Conservation (phyloP, 805 yeast species). For the Hanseniaspora lachancei region DNA sequence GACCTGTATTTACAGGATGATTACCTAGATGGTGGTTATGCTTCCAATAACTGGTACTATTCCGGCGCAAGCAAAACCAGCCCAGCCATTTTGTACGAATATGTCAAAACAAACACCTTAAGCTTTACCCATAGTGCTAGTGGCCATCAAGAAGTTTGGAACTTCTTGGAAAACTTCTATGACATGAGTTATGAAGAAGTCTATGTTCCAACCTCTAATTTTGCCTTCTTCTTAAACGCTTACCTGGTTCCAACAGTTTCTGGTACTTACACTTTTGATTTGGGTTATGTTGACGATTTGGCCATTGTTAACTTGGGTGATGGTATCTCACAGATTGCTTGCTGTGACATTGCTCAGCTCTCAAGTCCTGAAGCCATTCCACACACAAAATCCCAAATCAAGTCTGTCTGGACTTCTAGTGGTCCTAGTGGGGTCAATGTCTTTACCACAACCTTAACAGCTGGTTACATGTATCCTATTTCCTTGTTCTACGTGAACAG, state of each 20-base stretch:
- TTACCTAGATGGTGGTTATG: constrained; percentile 12
- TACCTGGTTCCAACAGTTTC: constrained; percentile 11
- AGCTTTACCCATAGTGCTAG: neutral
- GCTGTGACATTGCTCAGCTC: constrained; percentile 8
- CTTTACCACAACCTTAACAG: constrained; percentile 17
- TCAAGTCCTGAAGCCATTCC: constrained; percentile 7
- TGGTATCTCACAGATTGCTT: constrained; percentile 8
- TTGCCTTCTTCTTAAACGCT: constrained; percentile 10
- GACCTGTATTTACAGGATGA: neutral
- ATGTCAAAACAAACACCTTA: constrained; percentile 2
- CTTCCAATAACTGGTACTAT: neutral
- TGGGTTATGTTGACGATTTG: constrained; percentile 12
- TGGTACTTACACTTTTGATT: constrained; percentile 11
- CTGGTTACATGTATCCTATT: constrained; percentile 24
- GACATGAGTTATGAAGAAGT: neutral
- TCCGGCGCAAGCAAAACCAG: neutral
- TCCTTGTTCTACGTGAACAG: constrained; percentile 21
- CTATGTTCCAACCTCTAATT: neutral
- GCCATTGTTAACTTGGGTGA: constrained; percentile 12
- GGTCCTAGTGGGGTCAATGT: constrained; percentile 9
- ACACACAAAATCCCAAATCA: constrained; percentile 4
- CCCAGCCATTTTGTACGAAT: neutral
- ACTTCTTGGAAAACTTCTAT: neutral
- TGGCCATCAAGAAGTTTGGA: neutral
- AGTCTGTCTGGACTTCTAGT: constrained; percentile 5